These are phyloP conservation scores for Panus rudis DNA, from an alignment of 768 basidiomycete species.

Conservation along the genomic window DNA sequence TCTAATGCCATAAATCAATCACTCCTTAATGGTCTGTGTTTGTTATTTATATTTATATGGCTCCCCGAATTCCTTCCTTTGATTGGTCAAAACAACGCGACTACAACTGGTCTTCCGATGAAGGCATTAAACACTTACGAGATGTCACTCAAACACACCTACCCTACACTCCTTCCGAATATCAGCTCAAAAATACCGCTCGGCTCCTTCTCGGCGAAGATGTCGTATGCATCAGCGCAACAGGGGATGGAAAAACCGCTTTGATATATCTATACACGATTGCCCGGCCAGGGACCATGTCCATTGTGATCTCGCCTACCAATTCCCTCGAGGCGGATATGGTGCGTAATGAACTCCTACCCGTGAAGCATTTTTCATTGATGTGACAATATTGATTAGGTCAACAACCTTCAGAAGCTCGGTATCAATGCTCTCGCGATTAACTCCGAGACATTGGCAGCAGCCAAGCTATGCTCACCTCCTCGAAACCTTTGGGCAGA, in stretches of 20 bases:
- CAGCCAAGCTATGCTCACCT: not conserved
- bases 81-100: not conserved
- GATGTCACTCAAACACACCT: not conserved
- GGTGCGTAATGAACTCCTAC: no score
- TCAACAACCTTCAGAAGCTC: not conserved
- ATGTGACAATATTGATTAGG: not conserved
- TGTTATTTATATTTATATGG: no score
- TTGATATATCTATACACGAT: constrained; percentile 4
- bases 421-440: constrained; percentile 5
- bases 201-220: constrained; percentile 1
- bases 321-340: constrained; percentile 6
- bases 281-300: not conserved
- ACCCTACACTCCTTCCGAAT: not conserved
- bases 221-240: constrained; percentile 3
- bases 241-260: constrained; percentile 6
- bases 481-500: constrained; percentile 4
- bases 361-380: not conserved
- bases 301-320: constrained; percentile 4
- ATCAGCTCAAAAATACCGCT: not conserved
- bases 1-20: no score
- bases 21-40: no score
- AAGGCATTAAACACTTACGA: not conserved
- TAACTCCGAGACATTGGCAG: constrained; percentile 2
- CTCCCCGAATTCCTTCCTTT: no score
- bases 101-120: not conserved